Evolutionary conservation across 345 rosid genomes (phyloP).

Genomic region (Streptanthus diversifolius): DNA sequence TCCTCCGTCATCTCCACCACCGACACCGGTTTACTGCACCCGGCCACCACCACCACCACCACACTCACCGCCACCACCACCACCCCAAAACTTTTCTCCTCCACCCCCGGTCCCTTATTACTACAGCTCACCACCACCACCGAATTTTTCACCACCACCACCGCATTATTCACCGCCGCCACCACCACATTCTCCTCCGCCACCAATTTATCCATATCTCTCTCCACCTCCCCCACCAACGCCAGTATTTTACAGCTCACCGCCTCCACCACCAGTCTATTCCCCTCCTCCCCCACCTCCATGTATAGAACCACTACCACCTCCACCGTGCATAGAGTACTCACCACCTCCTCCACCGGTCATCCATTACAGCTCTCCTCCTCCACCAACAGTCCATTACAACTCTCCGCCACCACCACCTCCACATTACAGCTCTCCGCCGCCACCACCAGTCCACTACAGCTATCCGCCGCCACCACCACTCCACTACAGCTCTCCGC

Average conservation of each 20-base stretch:
- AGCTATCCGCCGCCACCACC: neutral
- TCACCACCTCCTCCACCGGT: constrained; percentile 53
- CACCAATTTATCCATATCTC: constrained; percentile 29
- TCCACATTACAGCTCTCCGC: constrained; percentile 23
- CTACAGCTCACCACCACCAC: constrained; percentile 46
- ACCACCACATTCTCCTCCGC: constrained; percentile 38
- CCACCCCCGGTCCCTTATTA: constrained; percentile 35
- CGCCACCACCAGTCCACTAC: constrained; percentile 34
- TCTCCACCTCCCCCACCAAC: constrained; percentile 41
- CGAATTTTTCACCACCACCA: constrained; percentile 11
- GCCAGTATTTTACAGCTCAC: constrained; percentile 28
- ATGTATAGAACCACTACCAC: constrained; percentile 61
- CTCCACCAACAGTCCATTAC: constrained; percentile 38
- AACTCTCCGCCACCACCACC: constrained; percentile 41
- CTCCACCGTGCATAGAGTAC: constrained; percentile 22
- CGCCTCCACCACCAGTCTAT: constrained; percentile 42
- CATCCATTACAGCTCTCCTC: constrained; percentile 23
- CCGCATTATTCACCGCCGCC: constrained; percentile 31
- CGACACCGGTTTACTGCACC: constrained; percentile 27
- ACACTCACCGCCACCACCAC: constrained; percentile 37
- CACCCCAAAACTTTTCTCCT: constrained; percentile 41
- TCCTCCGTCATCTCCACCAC: constrained; percentile 31
- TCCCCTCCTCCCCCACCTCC: constrained; percentile 54
- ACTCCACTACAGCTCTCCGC: constrained; percentile 31
- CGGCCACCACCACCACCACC: constrained; percentile 40